phyloP scores from a whole-genome alignment of 2,329 filamentous ascomycete species.

The Cadophora sp. region DNA sequence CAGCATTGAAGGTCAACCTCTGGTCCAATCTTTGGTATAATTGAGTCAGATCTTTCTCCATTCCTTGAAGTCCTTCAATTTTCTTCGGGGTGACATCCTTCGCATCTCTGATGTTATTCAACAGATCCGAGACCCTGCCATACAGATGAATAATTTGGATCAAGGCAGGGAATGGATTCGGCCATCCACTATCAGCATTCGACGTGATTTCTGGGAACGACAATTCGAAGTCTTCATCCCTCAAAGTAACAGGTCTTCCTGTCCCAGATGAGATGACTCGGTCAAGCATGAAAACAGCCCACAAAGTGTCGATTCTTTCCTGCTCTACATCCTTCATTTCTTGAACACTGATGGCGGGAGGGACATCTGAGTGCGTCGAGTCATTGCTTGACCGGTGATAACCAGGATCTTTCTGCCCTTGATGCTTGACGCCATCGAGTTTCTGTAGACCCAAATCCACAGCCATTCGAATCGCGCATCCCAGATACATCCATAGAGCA shows the following conservation, averaged over 20 bases:
- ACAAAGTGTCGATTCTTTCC: slow-evolving; percentile 86
- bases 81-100: slow-evolving; percentile 79
- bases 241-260: slow-evolving; percentile 81
- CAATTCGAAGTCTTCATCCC: slow-evolving; percentile 85
- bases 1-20: slow-evolving; percentile 80
- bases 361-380: slow-evolving; percentile 49
- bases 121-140: slow-evolving; percentile 80
- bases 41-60: slow-evolving; percentile 80
- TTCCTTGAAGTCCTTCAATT: slow-evolving; percentile 72
- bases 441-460: slow-evolving; percentile 84
- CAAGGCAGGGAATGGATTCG: slow-evolving; percentile 79
- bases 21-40: slow-evolving; percentile 76
- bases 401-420: slow-evolving; percentile 48
- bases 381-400: slow-evolving; percentile 49
- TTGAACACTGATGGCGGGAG: slow-evolving; percentile 47
- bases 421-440: slow-evolving; percentile 72
- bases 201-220: slow-evolving; percentile 63
- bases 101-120: slow-evolving; percentile 80
- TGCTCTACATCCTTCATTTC: slow-evolving; percentile 75
- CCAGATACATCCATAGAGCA: slow-evolving; percentile 92
- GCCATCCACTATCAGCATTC: slow-evolving; percentile 69
- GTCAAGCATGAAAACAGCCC: slow-evolving; percentile 89
- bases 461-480: slow-evolving; percentile 84
- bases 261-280: slow-evolving; percentile 88
- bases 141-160: slow-evolving; percentile 88